Evolutionary conservation across 2,329 filamentous ascomycete genomes (phyloP).

Genomic region (Talaromyces sp.): DNA sequence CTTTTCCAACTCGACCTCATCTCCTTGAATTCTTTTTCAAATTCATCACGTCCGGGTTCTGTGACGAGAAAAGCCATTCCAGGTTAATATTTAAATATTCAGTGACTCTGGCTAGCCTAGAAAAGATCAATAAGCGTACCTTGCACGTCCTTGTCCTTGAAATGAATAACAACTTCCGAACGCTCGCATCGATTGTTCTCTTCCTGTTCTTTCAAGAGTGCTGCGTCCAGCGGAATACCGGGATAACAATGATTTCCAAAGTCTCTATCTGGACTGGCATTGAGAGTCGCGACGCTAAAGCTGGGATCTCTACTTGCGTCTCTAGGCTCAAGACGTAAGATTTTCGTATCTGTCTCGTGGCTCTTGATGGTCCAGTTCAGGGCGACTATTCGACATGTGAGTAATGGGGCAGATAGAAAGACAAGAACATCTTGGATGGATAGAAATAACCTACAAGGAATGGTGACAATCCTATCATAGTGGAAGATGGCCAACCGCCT

Average conservation of each 20-base stretch:
- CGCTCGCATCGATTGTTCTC: background rate
- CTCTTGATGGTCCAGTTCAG: background rate
- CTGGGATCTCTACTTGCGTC: background rate
- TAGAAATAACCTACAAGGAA: background rate
- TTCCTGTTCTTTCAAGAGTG: background rate
- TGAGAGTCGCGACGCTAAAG: background rate
- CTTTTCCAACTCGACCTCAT: background rate
- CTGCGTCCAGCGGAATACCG: background rate
- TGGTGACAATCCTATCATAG: background rate
- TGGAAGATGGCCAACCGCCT: background rate
- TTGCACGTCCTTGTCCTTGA: too few relatives aligned
- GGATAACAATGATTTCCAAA: background rate
- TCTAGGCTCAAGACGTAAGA: background rate
- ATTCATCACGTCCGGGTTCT: background rate
- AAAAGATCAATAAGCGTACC: background rate
- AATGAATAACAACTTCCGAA: background rate
- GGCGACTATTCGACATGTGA: background rate
- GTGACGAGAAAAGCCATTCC: too few relatives aligned
- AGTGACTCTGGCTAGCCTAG: background rate
- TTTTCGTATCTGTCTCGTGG: background rate
- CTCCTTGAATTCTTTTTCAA: background rate
- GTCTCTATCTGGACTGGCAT: background rate
- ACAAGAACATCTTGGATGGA: background rate
- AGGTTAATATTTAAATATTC: background rate
- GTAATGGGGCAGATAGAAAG: background rate